Conservation (phyloP, 1,284 basidiomycete genomes). For the Microbotryomycetes sp. region DNA sequence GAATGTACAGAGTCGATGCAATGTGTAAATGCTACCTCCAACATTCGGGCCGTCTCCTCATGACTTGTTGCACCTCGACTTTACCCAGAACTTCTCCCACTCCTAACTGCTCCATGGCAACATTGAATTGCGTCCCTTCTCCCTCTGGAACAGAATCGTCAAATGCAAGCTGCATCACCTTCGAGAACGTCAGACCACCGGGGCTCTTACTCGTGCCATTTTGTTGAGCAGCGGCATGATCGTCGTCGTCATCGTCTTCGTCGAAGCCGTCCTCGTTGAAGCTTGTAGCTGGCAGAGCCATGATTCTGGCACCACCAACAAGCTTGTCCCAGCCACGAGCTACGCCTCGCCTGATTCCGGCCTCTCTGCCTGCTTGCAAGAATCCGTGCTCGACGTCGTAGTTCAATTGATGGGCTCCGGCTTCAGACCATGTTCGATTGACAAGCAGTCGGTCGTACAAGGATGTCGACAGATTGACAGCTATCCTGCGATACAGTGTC, state of each 20-base stretch:
- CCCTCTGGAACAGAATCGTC: slow-evolving; percentile 24
- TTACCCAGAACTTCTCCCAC: slow-evolving; percentile 29
- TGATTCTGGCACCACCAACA: slow-evolving; percentile 23
- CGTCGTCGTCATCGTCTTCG: neutral
- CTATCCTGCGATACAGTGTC: slow-evolving; percentile 28
- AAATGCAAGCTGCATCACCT: slow-evolving; percentile 35
- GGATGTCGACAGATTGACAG: slow-evolving; percentile 16
- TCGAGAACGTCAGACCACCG: slow-evolving; percentile 26
- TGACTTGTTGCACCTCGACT: slow-evolving; percentile 30
- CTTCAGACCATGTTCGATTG: slow-evolving; percentile 25
- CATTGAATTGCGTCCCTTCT: slow-evolving; percentile 23
- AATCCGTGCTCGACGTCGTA: slow-evolving; percentile 35
- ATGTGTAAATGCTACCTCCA: slow-evolving; percentile 31
- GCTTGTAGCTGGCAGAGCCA: slow-evolving; percentile 30
- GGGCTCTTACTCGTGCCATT: neutral
- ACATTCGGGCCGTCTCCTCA: slow-evolving; percentile 35
- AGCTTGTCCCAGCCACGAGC: slow-evolving; percentile 31
- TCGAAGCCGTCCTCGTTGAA: neutral
- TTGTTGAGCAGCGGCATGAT: neutral
- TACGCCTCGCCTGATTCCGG: slow-evolving; percentile 23
- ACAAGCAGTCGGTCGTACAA: slow-evolving; percentile 29
- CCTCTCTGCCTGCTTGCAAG: slow-evolving; percentile 32
- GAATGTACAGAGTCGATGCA: no score
- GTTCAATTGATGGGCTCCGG: slow-evolving; percentile 28
- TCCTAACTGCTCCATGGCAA: slow-evolving; percentile 33